Evolutionary conservation across 176 grass and related monocot species (phyloP), one percentile per base, ranked within the genome.

Genomic region (Urochloa ruziziensis): DNA sequence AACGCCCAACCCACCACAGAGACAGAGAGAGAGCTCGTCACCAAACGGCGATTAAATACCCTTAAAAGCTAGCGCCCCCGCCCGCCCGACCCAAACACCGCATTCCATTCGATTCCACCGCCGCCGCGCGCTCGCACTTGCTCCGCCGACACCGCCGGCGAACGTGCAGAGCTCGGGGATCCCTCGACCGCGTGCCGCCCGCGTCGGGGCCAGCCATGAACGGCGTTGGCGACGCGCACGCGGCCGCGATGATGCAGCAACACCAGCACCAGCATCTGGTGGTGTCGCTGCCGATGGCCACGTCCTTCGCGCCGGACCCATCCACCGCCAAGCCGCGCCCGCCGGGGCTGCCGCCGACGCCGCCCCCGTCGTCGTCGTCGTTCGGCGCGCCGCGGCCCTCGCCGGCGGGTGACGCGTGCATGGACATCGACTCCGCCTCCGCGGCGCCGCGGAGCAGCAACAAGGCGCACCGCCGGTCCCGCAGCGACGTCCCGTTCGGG

Each of bases 401-500:
- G 23, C 78, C 84, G 39, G 75, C 84, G 39, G 75, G 79, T 42
- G 84, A 91, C 74, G 90, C 71, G 67, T 87, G 84, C 67, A 80
- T 86, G 89, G 88, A 54, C 6, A 10, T 27, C 8, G 64, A 49
- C 43, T 0, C 25, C 43, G 54, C 25, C 43, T 0, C 25, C 43
- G 54, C 25, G 86, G 82, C 27, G 7, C 78, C 82, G 47, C 87
- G 83, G n/a, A n/a, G 39, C 39, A 40, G 4, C 39, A 40, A 1
- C 70, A 94, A 87, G 81, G 80, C 85, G 62, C 90, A 94, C 75
- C 88, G 88, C 19, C 83, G 90, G 37, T 83, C 88, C 27, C 70
- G 91, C 67, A 93, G 92, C 66, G 96, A 98, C 21, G 85, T 98
- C 24, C 89, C 93, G 37, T 93, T 95, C 81, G 90, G 81, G 0